Evolutionary conservation across 1,284 basidiomycete species (phyloP).

Genomic region (Taiwanofungus camphoratus): DNA sequence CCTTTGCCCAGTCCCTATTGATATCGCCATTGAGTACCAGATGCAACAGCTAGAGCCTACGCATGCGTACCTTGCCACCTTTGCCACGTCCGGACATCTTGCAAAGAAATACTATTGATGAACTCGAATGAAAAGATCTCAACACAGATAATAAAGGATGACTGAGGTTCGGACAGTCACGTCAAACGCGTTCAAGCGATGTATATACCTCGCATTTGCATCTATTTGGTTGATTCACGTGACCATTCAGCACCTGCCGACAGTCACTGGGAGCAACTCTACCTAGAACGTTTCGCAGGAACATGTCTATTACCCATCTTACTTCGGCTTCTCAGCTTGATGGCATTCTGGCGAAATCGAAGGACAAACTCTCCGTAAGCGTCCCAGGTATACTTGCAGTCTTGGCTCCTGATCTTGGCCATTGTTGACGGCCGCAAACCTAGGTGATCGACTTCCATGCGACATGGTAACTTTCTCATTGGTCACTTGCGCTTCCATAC

Average conservation of each 20-base stretch:
- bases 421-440: not conserved
- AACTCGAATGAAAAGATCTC: no score
- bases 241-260: constrained; percentile 9
- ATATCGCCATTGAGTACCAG: no score
- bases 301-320: constrained; percentile 58
- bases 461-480: constrained; percentile 59
- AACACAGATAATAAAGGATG: constrained; percentile 2
- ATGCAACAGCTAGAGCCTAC: not conserved
- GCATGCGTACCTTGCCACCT: constrained; percentile 45
- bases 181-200: constrained; percentile 19
- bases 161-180: constrained; percentile 10
- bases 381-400: constrained; percentile 4
- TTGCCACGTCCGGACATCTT: constrained; percentile 78
- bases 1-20: constrained; percentile 42
- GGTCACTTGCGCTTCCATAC: no score
- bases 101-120: constrained; percentile 7
- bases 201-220: constrained; percentile 19
- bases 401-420: not conserved
- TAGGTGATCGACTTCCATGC: constrained; percentile 84
- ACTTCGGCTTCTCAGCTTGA: constrained; percentile 58
- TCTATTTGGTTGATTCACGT: constrained; percentile 19
- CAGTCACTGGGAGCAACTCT: constrained; percentile 1
- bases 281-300: constrained; percentile 1
- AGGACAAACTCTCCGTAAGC: constrained; percentile 60
- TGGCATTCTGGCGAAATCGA: constrained; percentile 50